Evolutionary conservation across 139 green algal genomes (phyloP).

Genomic region (Yamagishiella unicocca): DNA sequence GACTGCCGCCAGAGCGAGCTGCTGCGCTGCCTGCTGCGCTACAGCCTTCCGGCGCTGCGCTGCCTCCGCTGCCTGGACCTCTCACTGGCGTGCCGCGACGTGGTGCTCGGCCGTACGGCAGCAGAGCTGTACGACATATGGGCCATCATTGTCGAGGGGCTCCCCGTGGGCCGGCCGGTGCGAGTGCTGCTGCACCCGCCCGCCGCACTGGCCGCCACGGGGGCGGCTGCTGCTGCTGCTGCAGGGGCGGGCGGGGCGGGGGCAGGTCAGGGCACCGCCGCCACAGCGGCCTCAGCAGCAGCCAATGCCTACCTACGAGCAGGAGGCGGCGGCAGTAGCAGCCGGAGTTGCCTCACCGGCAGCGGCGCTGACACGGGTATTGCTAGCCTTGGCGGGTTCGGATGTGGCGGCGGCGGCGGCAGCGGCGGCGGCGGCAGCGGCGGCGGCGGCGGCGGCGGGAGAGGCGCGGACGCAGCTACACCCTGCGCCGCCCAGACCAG

Average conservation of each 20-base stretch:
- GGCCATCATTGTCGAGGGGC: background rate
- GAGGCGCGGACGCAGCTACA: background rate
- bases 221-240: background rate
- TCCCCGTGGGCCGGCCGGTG: slow-evolving; percentile 12
- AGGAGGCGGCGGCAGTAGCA: background rate
- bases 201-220: background rate
- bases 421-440: background rate
- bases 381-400: background rate
- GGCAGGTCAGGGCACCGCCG: no score
- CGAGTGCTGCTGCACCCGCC: slow-evolving; percentile 40
- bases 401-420: background rate
- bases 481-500: no score
- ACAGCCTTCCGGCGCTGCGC: slow-evolving; percentile 23
- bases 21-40: background rate
- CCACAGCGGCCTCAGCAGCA: background rate
- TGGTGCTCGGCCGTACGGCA: background rate
- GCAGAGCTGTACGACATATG: slow-evolving; percentile 1
- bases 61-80: slow-evolving; percentile 37
- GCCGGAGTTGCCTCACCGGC: background rate
- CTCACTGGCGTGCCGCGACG: background rate
- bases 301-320: background rate
- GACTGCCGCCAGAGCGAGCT: background rate
- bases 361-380: background rate
- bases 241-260: no score
- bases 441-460: background rate